A percentile compares a stretch with the other conserved stretches of the same genome.
phyloP scores from a whole-genome alignment of 2,329 filamentous ascomycete species.

The Didymella glomerata region DNA sequence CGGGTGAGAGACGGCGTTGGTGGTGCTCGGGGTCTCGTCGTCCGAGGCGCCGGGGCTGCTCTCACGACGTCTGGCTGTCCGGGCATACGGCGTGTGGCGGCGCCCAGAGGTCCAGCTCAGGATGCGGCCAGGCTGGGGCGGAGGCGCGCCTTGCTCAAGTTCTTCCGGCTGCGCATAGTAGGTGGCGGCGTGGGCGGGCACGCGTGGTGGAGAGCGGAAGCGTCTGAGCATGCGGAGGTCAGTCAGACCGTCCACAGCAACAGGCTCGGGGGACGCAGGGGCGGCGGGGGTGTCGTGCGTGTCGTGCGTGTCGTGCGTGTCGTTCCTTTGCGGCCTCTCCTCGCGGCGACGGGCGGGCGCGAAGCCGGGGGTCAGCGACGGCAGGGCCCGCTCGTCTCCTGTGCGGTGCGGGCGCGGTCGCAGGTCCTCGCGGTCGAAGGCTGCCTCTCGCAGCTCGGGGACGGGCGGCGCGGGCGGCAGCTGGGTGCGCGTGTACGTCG shows the following conservation, averaged over 20 bases:
- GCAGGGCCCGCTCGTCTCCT: slow-evolving; percentile 25
- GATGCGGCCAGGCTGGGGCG: not conserved
- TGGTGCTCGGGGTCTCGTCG: slow-evolving; percentile 34
- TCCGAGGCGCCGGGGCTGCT: slow-evolving; percentile 14
- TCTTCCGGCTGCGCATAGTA: no score
- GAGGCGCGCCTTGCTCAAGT: not conserved
- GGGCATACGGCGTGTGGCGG: slow-evolving; percentile 6
- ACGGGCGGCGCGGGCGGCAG: slow-evolving; percentile 45
- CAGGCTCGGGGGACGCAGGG: slow-evolving; percentile 4
- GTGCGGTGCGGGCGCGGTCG: not conserved
- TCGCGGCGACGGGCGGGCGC: slow-evolving; percentile 41
- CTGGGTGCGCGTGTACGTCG: slow-evolving; percentile 32
- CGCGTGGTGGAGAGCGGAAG: not conserved
- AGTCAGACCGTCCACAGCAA: not conserved
- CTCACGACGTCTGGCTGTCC: not conserved
- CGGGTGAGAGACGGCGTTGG: slow-evolving; percentile 45
- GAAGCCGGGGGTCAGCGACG: slow-evolving; percentile 48
- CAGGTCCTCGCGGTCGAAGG: not conserved
- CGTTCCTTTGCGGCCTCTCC: not conserved
- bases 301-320: no score
- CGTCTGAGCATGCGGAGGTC: not conserved
- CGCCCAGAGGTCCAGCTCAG: slow-evolving; percentile 2
- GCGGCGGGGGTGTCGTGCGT: not conserved
- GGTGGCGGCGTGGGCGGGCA: not conserved
- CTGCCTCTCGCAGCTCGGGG: slow-evolving; percentile 36